phyloP scores from a whole-genome alignment of 805 yeast species.

The Metschnikowia sp. region DNA sequence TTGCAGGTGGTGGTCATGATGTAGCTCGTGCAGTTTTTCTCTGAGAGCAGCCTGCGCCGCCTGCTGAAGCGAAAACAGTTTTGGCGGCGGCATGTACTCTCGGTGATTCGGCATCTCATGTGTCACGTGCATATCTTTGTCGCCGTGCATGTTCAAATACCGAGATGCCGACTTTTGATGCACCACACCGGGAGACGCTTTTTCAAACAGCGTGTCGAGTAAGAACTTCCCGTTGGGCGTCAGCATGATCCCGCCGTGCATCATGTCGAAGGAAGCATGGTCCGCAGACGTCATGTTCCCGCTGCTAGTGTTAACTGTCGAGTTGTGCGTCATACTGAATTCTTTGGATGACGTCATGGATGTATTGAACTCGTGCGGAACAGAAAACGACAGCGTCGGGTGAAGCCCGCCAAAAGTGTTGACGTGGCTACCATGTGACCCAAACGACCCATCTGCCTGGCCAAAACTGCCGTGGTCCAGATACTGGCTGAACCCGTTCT shows the following conservation, averaged over 20 bases:
- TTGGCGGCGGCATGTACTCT: slow-evolving; percentile 31
- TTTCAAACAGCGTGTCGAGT: slow-evolving; percentile 38
- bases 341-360: slow-evolving; percentile 26
- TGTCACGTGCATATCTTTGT: neutral
- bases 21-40: neutral
- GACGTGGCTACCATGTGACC: neutral
- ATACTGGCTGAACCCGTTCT: neutral
- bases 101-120: neutral
- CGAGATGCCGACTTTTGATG: slow-evolving; percentile 2
- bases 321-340: slow-evolving; percentile 25
- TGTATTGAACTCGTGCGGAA: slow-evolving; percentile 18
- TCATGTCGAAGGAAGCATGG: slow-evolving; percentile 38
- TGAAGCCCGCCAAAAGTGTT: neutral
- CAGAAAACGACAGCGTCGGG: slow-evolving; percentile 4
- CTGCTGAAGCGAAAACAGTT: slow-evolving; percentile 13
- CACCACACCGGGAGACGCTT: slow-evolving; percentile 23
- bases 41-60: slow-evolving; percentile 11
- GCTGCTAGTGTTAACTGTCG: slow-evolving; percentile 28
- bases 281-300: slow-evolving; percentile 35
- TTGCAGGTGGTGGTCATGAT: neutral
- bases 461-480: neutral
- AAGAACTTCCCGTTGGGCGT: slow-evolving; percentile 41
- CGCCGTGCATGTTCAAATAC: neutral
- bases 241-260: slow-evolving; percentile 31
- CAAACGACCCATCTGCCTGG: neutral